Conservation (phyloP, 257 asterid species). For the Capsicum baccatum region DNA sequence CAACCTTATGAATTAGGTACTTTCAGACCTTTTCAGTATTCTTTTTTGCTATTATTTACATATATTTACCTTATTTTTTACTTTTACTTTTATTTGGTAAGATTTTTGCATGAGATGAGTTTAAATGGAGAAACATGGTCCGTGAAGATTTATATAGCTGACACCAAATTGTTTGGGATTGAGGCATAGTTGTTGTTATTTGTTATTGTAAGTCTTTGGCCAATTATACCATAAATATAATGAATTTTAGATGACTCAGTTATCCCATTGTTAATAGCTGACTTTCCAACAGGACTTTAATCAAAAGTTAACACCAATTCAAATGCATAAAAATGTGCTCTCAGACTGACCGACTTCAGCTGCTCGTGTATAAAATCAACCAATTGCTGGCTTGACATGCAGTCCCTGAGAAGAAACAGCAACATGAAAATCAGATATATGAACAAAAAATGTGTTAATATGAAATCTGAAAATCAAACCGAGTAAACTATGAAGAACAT, state of each 20-base stretch:
- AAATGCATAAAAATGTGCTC: slow-evolving; percentile 11
- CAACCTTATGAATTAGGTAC: background rate
- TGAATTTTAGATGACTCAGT: background rate
- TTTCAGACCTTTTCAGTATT: background rate
- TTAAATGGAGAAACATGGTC: background rate
- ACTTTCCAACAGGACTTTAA: slow-evolving; percentile 16
- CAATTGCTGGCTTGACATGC: slow-evolving; percentile 96
- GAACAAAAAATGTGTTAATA: background rate
- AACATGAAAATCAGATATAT: background rate
- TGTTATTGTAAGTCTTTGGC: slow-evolving; percentile 4
- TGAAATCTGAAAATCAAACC: background rate
- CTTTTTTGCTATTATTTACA: background rate
- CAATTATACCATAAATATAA: background rate
- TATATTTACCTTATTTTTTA: background rate
- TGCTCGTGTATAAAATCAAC: slow-evolving; percentile 87
- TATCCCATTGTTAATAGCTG: background rate
- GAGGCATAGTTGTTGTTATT: background rate
- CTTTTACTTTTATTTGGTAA: background rate
- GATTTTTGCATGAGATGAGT: background rate
- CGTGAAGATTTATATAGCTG: background rate
- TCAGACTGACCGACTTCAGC: slow-evolving; percentile 72
- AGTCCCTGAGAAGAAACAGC: slow-evolving; percentile 64
- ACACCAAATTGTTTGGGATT: background rate
- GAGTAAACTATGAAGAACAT: slow-evolving; percentile 17
- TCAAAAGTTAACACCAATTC: slow-evolving; percentile 6